Conservation (phyloP, 345 rosid genomes). For the Salix purpurea region DNA sequence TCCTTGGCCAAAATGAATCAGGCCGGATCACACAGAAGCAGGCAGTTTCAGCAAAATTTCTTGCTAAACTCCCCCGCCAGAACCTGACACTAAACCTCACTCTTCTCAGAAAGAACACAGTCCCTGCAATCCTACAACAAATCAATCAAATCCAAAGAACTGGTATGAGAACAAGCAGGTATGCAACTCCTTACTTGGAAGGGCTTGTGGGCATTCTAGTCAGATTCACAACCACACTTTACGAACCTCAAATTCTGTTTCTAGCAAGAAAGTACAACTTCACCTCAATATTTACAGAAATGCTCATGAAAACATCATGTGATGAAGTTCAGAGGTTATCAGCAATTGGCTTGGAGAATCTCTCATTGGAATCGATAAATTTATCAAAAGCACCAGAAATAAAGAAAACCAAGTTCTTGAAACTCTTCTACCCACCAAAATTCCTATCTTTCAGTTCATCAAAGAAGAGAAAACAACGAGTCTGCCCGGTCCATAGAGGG, state of each 20-base stretch:
- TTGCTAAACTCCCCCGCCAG: constrained; percentile 78
- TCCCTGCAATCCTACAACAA: constrained; percentile 51
- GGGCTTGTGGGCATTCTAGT: constrained; percentile 78
- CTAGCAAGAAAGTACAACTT: constrained; percentile 65
- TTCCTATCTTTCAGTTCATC: constrained; percentile 44
- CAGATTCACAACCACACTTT: constrained; percentile 78
- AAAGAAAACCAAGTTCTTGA: constrained; percentile 43
- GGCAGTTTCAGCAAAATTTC: constrained; percentile 66
- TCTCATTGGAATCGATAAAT: constrained; percentile 58
- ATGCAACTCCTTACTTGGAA: constrained; percentile 63
- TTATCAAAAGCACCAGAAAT: constrained; percentile 50
- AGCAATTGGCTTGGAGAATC: constrained; percentile 75
- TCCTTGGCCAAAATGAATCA: constrained; percentile 35
- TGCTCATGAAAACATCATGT: constrained; percentile 66
- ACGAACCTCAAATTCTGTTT: constrained; percentile 58
- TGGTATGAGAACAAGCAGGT: constrained; percentile 61
- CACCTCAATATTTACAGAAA: constrained; percentile 62
- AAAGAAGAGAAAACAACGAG: constrained; percentile 34
- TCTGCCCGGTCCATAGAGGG: constrained; percentile 77
- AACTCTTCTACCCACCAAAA: constrained; percentile 39
- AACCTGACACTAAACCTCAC: constrained; percentile 73
- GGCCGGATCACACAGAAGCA: constrained; percentile 61
- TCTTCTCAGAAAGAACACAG: constrained; percentile 42
- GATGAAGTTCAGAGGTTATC: constrained; percentile 81
- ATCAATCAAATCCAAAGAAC: constrained; percentile 50